Evolutionary conservation across 257 asterid species (phyloP), one percentile per base, ranked within the genome.

Genomic region (Agastache rugosa): DNA sequence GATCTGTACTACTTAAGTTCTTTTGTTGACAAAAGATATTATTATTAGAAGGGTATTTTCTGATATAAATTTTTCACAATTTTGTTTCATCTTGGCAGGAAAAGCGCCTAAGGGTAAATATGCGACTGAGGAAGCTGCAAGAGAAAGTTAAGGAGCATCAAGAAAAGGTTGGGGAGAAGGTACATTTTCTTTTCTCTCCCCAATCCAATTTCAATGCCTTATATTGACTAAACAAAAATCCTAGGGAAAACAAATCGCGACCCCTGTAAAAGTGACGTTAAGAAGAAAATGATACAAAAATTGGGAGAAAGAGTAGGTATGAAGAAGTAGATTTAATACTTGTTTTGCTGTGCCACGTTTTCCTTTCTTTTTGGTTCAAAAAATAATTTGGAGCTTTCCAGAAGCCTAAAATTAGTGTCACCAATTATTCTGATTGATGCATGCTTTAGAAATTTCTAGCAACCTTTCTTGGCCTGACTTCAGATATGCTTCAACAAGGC

Each of bases 131-230:
- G 83, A 85, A 89, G 87, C 82, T 89, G 73, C 96, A 87, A 73
- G 96, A 89, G 76, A 89, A 85, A 75, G 90, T 89, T 48, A 89
- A 89, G 82, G 90, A 89, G 82, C 96, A 89, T 72, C 96, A 89
- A 82, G 96, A 87, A 74, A 89, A 87, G 78, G 96, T 89, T 71
- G 96, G 91, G 71, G 91, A 88, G 85, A 88, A 86, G 94, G 94
- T 86, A 79, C 68, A 63, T 4, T 63, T 56, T 72, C 9, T 62
- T 62, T 44, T 70, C 63, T 29, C n/a, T 23, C 31, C 29, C 8
- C 20, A n/a, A 29, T 69, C 11, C 23, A 60, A 5, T 59, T 69
- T 55, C 44, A 39, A 14, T 51, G 59, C 44, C 63, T 25, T 50
- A n/a, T n/a, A 4, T 54, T 35, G 27, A 54, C 61, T 17, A 51